Conservation (phyloP, 2,329 filamentous ascomycete genomes). For the Mollisia scopiformis region DNA sequence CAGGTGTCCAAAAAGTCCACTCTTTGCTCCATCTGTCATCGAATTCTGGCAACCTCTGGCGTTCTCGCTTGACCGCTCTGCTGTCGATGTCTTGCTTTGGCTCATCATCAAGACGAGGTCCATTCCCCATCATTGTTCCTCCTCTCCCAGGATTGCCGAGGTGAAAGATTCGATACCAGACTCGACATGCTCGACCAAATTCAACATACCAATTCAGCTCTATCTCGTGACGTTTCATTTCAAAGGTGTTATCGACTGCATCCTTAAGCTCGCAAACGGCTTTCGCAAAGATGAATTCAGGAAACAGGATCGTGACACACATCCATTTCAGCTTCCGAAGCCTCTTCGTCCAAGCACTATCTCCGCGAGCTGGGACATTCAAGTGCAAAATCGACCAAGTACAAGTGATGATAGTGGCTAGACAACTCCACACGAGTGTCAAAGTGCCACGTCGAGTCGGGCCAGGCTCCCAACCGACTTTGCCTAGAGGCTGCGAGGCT, state of each 20-base stretch:
- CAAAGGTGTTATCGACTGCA: not conserved
- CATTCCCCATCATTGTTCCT: not conserved
- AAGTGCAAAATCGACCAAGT: conserved; percentile 28
- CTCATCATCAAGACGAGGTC: too few relatives aligned
- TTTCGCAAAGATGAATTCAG: not conserved
- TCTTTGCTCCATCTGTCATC: not conserved
- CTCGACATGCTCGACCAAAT: not conserved
- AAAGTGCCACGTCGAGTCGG: conserved; percentile 1
- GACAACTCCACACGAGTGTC: conserved; percentile 26
- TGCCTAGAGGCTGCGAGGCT: not conserved
- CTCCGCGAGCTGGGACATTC: conserved; percentile 16
- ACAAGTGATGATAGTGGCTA: conserved; percentile 24
- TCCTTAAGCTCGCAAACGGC: not conserved
- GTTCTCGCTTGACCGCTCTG: too few relatives aligned
- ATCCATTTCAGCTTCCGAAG: not conserved
- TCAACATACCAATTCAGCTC: not conserved
- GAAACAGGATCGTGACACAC: not conserved
- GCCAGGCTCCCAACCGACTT: not conserved
- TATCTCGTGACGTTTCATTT: not conserved
- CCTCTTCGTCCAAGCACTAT: not conserved
- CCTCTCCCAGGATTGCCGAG: not conserved
- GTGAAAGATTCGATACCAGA: not conserved
- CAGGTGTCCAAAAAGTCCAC: not conserved
- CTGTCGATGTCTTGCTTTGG: too few relatives aligned
- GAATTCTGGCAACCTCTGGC: not conserved